A percentile compares a stretch with the other conserved stretches of the same genome.
Evolutionary conservation across 352 stramenopile genomes (phyloP).

Genomic region (Pythium myriotylum): DNA sequence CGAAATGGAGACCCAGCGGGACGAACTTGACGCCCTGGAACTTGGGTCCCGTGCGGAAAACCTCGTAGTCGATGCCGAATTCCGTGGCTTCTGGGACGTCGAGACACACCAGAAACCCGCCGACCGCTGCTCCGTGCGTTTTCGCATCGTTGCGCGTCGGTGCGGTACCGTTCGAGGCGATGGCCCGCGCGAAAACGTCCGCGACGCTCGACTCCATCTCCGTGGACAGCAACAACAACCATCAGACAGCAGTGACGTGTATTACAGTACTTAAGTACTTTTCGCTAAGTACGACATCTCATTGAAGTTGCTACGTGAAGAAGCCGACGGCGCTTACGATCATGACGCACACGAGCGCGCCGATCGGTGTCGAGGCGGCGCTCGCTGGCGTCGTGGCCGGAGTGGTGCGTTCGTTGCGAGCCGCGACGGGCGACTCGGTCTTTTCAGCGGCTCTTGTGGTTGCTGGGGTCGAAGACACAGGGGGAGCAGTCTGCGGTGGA

Average conservation of each 20-base stretch:
- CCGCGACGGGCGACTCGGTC: too few species aligned
- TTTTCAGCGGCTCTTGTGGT: too few species aligned
- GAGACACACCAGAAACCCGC: slow-evolving; percentile 83
- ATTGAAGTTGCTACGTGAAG: slow-evolving; percentile 15
- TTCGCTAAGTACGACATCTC: slow-evolving; percentile 30
- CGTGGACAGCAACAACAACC: neutral
- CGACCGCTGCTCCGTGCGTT: slow-evolving; percentile 27
- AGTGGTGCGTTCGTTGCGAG: too few species aligned
- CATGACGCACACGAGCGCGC: too few species aligned
- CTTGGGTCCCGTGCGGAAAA: slow-evolving; percentile 76
- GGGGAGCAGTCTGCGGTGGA: too few species aligned
- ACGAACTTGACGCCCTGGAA: slow-evolving; percentile 89
- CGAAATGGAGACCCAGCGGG: slow-evolving; percentile 78
- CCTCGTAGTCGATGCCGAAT: slow-evolving; percentile 87
- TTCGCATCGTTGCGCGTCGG: neutral
- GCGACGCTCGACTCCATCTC: slow-evolving; percentile 17
- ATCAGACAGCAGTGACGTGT: too few species aligned
- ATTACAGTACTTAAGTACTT: slow-evolving; percentile 35
- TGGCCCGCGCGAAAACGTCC: slow-evolving; percentile 26
- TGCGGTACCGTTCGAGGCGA: neutral
- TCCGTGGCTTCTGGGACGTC: slow-evolving; percentile 78
- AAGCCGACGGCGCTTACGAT: too few species aligned
- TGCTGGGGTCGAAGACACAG: too few species aligned
- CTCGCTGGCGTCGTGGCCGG: too few species aligned
- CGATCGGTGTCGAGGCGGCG: too few species aligned